Conservation (phyloP, 345 rosid genomes). For the Lenwebbia sp. region DNA sequence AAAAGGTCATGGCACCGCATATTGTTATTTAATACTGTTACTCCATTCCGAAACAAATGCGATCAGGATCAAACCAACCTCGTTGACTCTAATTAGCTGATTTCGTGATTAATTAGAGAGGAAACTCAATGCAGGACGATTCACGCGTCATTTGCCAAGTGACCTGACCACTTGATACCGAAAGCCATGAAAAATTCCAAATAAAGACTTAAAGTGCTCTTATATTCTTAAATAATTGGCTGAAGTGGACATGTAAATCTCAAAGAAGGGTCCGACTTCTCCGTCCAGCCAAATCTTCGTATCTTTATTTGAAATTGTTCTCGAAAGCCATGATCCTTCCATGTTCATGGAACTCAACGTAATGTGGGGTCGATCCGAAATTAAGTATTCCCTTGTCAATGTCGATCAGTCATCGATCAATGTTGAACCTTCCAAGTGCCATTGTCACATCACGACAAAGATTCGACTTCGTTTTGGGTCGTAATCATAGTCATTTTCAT, state of each 20-base stretch:
- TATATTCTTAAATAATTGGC: no score
- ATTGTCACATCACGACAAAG: background rate
- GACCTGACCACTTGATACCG: background rate
- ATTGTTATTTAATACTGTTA: background rate
- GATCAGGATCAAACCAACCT: background rate
- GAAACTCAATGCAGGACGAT: background rate
- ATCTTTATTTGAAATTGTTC: no score
- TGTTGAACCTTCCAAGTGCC: background rate
- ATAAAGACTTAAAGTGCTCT: no score
- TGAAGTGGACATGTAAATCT: no score
- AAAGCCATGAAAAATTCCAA: background rate
- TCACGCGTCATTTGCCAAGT: background rate
- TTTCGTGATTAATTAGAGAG: background rate
- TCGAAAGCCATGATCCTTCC: no score
- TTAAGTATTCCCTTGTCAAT: background rate
- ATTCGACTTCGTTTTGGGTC: background rate
- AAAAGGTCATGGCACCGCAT: background rate
- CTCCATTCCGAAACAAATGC: background rate
- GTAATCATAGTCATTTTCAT: background rate
- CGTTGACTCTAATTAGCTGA: background rate
- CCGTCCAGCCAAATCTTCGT: no score
- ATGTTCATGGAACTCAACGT: no score
- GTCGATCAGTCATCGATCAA: background rate
- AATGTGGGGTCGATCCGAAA: background rate
- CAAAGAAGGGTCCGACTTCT: no score